Evolutionary conservation across 179 eudicot genomes (phyloP).

Genomic region (Pouteria campechiana): DNA sequence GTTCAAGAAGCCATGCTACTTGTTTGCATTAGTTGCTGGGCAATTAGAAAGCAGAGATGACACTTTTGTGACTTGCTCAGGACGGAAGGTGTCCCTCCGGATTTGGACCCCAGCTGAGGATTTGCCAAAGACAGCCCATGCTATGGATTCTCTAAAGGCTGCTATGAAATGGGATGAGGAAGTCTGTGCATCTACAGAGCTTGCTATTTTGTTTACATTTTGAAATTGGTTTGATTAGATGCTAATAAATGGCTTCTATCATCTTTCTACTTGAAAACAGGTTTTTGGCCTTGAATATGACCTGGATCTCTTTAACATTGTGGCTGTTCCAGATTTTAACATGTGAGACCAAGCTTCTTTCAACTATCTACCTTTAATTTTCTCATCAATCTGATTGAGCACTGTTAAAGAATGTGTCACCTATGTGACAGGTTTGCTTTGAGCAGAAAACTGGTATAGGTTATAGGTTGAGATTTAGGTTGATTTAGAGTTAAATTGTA

Average conservation of each 20-base stretch:
- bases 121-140: constrained; percentile 85
- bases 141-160: constrained; percentile 97
- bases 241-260: constrained; percentile 1
- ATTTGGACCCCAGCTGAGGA: constrained; percentile 91
- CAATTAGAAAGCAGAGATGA: constrained; percentile 89
- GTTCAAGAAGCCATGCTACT: constrained; percentile 90
- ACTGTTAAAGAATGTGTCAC: too few species aligned
- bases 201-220: constrained; percentile 1
- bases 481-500: too few species aligned
- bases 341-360: too few species aligned
- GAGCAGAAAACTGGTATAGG: too few species aligned
- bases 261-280: constrained; percentile 16
- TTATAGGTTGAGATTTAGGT: too few species aligned
- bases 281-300: constrained; percentile 98
- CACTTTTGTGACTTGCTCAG: constrained; percentile 73
- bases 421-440: too few species aligned
- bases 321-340: constrained; percentile 99
- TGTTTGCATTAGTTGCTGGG: constrained; percentile 97
- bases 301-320: constrained; percentile 87
- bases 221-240: neutral
- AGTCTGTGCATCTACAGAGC: too few species aligned
- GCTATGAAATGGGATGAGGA: constrained; percentile 99
- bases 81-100: constrained; percentile 78
- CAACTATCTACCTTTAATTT: too few species aligned
- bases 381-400: too few species aligned